Base-by-base conservation (phyloP, 1,139 yeast species). In the Pneumocystis carinii region DNA sequence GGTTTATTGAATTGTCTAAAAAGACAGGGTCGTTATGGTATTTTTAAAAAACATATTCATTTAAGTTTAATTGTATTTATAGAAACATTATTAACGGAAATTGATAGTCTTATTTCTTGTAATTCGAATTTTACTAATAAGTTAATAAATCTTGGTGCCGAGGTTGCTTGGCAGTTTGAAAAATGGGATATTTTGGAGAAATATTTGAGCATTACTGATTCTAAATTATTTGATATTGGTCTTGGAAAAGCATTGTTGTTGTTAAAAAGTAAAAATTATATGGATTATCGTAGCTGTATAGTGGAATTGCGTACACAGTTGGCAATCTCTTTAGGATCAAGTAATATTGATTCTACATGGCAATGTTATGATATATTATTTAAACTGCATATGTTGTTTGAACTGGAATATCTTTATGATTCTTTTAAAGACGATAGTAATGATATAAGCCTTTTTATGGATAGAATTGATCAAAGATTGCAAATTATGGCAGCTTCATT, bases 161-260 rank as follows among this genome's bases (percentile, higher is more conserved):
- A 86, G 66, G 86, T 95, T 0, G 82, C 96, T 0, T 82, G 88
- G 69, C 77, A 82, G 39, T 77, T 84, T 0, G 92, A 92, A 0
- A 80, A 83, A 61, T 70, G 81, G 62, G 70, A 72, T 0, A 78
- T 79, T 17, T 72, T 90, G 2, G 72, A 74, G n/a, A 76, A 78
- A 61, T 89, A 96, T 95, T 71, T 80, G 1, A 64, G 72, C 7
- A 69, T 71, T 36, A 70, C 81, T n/a, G 81, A 79, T 62, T 69
- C 67, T 1, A 74, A 61, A 15, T 61, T 83, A n/a, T 80, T 86
- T 35, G 84, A 80, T 63, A 83, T 83, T 65, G 83, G 84, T 69
- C 77, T 86, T 66, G 90, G 92, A 0, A 80, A 81, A 64, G 83
- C 86, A 0, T 70, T 89, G 12, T 71, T 78, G 15, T 75, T 79